Percentiles rank a stretch among this genome's conserved stretches.
Evolutionary conservation across 345 rosid genomes (phyloP).

Genomic region (Hibiscus mutabilis): DNA sequence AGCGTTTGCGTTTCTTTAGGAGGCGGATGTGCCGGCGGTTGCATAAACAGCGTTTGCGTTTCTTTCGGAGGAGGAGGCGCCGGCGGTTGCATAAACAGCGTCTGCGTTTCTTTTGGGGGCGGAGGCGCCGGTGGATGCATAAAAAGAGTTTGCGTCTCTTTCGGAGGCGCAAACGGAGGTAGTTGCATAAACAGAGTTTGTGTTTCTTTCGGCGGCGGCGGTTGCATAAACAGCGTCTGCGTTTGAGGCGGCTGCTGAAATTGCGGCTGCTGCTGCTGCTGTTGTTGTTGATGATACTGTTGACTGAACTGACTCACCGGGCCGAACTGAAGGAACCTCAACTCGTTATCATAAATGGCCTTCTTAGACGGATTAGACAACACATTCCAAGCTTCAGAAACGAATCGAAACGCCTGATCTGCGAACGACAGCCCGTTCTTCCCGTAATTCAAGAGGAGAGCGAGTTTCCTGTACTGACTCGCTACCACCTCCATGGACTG

Average conservation of each 20-base stretch:
- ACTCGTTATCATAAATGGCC: constrained; percentile 61
- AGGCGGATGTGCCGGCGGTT: background rate
- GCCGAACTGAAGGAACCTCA: constrained; percentile 58
- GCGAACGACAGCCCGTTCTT: constrained; percentile 59
- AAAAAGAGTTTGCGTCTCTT: background rate
- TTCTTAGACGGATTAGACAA: constrained; percentile 68
- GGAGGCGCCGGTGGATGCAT: background rate
- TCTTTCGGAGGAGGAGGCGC: background rate
- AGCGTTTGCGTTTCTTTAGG: background rate
- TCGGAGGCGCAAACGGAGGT: background rate
- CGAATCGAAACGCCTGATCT: constrained; percentile 63
- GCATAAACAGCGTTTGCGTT: background rate
- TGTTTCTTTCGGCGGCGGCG: constrained; percentile 9
- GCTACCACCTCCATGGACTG: constrained; percentile 59
- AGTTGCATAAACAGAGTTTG: constrained; percentile 8
- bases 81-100: background rate
- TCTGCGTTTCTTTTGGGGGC: background rate
- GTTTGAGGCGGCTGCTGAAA: constrained; percentile 13
- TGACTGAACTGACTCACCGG: constrained; percentile 30
- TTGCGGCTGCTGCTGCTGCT: constrained; percentile 6
- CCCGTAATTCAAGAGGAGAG: constrained; percentile 57
- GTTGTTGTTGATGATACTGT: background rate
- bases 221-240: constrained; percentile 14
- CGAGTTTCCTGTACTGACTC: constrained; percentile 73
- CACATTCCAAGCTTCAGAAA: constrained; percentile 77